These are phyloP conservation scores for Sclerotiophoma versabilis DNA, from an alignment of 2,329 filamentous ascomycete species.

Conservation along the genomic window DNA sequence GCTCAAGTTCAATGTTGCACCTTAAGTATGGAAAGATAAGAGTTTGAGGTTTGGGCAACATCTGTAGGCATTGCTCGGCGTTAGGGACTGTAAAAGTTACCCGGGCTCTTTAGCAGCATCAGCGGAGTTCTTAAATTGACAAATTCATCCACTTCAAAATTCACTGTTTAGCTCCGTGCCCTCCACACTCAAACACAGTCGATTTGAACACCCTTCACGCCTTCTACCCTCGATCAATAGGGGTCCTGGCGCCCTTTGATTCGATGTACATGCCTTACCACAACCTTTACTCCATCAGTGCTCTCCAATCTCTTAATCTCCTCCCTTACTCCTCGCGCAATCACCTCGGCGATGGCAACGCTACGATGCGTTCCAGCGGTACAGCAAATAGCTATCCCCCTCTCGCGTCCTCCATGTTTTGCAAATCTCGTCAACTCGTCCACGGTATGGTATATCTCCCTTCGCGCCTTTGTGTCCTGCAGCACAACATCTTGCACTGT, in stretches of 20 bases:
- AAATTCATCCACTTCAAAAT: not conserved
- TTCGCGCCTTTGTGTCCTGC: slow-evolving; percentile 22
- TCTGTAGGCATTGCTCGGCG: slow-evolving; percentile 20
- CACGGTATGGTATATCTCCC: slow-evolving; percentile 21
- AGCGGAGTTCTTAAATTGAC: slow-evolving; percentile 16
- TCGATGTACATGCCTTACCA: slow-evolving; percentile 41
- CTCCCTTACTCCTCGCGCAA: slow-evolving; percentile 29
- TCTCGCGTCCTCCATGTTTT: slow-evolving; percentile 4
- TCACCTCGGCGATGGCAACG: slow-evolving; percentile 39
- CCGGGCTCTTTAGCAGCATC: slow-evolving; percentile 15
- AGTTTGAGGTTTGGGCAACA: not conserved
- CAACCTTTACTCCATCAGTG: slow-evolving; percentile 27
- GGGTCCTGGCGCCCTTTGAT: slow-evolving; percentile 28
- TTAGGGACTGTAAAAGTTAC: slow-evolving; percentile 20
- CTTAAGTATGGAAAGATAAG: slow-evolving; percentile 30
- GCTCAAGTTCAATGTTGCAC: slow-evolving; percentile 84
- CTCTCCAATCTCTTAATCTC: slow-evolving; percentile 18
- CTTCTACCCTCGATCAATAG: slow-evolving; percentile 18
- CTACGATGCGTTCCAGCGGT: slow-evolving; percentile 41
- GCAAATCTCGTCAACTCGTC: slow-evolving; percentile 20
- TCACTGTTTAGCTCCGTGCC: not conserved
- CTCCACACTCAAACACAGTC: not conserved
- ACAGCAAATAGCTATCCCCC: slow-evolving; percentile 35
- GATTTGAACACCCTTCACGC: not conserved
- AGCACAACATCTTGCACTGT: slow-evolving; percentile 34